phyloP scores from a whole-genome alignment of 805 yeast species.

The Candida pseudoglaebosa region DNA sequence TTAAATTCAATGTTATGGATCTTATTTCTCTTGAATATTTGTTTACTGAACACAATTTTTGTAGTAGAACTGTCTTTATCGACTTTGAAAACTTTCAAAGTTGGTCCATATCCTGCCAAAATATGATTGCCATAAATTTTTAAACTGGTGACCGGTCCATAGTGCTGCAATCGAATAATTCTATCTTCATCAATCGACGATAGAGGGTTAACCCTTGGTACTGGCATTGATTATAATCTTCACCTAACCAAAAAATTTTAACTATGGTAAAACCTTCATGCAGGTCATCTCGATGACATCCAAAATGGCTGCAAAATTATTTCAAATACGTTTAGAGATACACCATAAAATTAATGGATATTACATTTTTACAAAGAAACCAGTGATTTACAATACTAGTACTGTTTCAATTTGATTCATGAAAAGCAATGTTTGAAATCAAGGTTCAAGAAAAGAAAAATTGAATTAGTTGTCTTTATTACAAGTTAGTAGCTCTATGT shows the following conservation, averaged over 20 bases:
- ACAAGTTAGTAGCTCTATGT: too few species aligned
- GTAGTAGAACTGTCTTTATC: constrained; percentile 18
- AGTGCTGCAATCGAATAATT: constrained; percentile 28
- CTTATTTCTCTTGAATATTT: constrained; percentile 66
- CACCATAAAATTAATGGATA: too few species aligned
- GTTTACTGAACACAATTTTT: constrained; percentile 31
- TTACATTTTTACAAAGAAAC: too few species aligned
- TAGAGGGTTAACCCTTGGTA: constrained; percentile 5
- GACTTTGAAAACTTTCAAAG: constrained; percentile 51
- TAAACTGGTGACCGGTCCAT: constrained; percentile 72
- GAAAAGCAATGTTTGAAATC: too few species aligned
- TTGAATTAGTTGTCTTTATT: too few species aligned
- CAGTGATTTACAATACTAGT: too few species aligned
- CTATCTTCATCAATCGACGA: constrained; percentile 12
- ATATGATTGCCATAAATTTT: constrained; percentile 36
- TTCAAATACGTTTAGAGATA: neutral
- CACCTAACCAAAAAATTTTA: too few species aligned
- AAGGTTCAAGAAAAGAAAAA: too few species aligned
- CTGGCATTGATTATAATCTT: neutral
- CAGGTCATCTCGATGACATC: neutral
- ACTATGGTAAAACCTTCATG: neutral
- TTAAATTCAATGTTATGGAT: constrained; percentile 67
- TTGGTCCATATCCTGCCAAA: constrained; percentile 71
- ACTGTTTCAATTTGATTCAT: too few species aligned
- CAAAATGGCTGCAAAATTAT: neutral